Conservation (phyloP, 139 green algal genomes). For the Tetradesmus lagerheimii region DNA sequence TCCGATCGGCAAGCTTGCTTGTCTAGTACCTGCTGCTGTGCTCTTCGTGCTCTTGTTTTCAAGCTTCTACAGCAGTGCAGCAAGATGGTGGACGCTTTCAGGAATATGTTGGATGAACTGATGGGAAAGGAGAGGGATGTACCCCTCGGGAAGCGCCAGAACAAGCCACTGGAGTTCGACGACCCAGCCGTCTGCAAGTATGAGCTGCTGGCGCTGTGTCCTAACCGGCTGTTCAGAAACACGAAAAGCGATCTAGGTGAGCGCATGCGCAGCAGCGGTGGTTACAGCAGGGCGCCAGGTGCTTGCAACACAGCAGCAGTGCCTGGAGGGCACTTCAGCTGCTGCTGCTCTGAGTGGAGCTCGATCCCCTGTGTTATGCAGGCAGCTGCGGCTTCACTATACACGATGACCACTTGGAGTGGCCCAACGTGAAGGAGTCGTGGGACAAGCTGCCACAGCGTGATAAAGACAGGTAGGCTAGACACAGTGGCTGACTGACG, state of each 20-base stretch:
- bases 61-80: not conserved
- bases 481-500: too few relatives aligned
- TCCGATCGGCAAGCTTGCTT: not conserved
- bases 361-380: slow-evolving; percentile 44
- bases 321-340: not conserved
- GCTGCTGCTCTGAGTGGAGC: not conserved
- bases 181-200: slow-evolving; percentile 89
- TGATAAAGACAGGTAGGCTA: slow-evolving; percentile 74
- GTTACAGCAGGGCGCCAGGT: not conserved
- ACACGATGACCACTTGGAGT: slow-evolving; percentile 87
- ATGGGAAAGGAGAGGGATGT: slow-evolving; percentile 85
- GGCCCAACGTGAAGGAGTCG: slow-evolving; percentile 65
- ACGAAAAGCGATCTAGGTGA: slow-evolving; percentile 87
- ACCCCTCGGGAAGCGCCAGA: slow-evolving; percentile 69
- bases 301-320: not conserved
- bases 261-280: slow-evolving; percentile 13
- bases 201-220: slow-evolving; percentile 82
- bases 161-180: slow-evolving; percentile 60
- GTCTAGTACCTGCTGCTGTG: not conserved
- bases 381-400: slow-evolving; percentile 79
- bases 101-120: slow-evolving; percentile 85
- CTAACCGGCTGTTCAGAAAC: slow-evolving; percentile 88
- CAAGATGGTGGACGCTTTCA: slow-evolving; percentile 72
- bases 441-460: slow-evolving; percentile 72
- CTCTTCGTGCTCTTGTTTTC: not conserved